Evolutionary conservation across 2,329 filamentous ascomycete genomes (phyloP), one percentile per base, ranked within the genome.

Genomic region (Fusarium falciforme): DNA sequence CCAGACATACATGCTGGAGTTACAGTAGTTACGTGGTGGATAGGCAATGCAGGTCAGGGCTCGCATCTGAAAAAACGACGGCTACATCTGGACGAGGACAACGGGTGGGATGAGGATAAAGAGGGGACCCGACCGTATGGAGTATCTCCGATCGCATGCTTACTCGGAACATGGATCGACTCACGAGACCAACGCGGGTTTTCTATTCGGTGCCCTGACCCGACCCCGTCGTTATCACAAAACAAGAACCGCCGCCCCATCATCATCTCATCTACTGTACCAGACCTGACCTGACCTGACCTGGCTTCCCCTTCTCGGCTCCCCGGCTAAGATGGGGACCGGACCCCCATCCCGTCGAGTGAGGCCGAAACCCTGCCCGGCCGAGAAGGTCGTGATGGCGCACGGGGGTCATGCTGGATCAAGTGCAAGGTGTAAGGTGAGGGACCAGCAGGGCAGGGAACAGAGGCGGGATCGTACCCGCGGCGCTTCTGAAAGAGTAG

Each of bases 351-450:
- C 68, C 52, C 72, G 62, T 49, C 64, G 69, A 74, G 65, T 61
- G 64, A 74, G 66, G 68, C 68, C 71, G 72, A 74, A 68, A 61
- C 68, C 64, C 33, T 63, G 31, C 40, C 71, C 71, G 71, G 68
- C 71, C 71, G 71, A 69, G 54, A 74, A 57, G 33, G 49, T 42
- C 35, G 61, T 57, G 49, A 64, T 57, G 35, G 44, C n/a, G 47
- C 36, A 64, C 61, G 10, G 49, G 61, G 61, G 49, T 58, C 8
- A 44, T 57, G 68, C 65, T 74, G 42, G 61, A 63, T 60, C 68
- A 66, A 59, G 55, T 69, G 65, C 58, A 74, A 72, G 68, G 52
- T 68, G 57, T 49, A 70, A 64, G 47, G 59, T 72, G 57, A 66
- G 47, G 42, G 44, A 22, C 35, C 44, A 31, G 44, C n/a, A 38